Conservation (phyloP, 495 filamentous ascomycete genomes). For the Penicillium ucsense region DNA sequence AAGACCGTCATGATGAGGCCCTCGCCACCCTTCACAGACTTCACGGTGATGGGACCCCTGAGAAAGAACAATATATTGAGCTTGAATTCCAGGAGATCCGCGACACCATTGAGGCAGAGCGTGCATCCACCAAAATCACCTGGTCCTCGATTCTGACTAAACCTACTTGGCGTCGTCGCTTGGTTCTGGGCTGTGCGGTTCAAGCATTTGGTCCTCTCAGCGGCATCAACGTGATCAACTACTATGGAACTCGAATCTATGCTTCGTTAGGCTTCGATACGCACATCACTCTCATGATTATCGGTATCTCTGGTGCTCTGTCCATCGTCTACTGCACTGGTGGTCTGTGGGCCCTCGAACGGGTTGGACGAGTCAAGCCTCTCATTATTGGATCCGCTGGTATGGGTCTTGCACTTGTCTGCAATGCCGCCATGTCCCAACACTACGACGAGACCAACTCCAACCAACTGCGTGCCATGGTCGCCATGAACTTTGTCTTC, state of each 20-base stretch:
- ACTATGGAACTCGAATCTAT: conserved; percentile 48
- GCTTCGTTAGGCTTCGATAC: conserved; percentile 38
- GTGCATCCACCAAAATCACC: conserved; percentile 10
- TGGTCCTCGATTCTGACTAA: conserved; percentile 41
- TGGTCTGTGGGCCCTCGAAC: conserved; percentile 33
- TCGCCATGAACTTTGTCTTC: conserved; percentile 42
- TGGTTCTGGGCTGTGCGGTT: conserved; percentile 41
- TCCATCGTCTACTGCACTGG: conserved; percentile 25
- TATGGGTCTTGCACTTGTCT: conserved; percentile 35
- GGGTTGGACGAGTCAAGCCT: conserved; percentile 36
- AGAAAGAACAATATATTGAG: conserved; percentile 12
- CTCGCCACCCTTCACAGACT: conserved; percentile 12
- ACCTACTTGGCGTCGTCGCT: conserved; percentile 33
- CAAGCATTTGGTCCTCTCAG: conserved; percentile 44
- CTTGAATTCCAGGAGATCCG: conserved; percentile 20
- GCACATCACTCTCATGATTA: conserved; percentile 37
- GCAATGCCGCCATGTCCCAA: conserved; percentile 27
- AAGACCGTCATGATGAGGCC: conserved; percentile 55
- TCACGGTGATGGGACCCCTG: conserved; percentile 6
- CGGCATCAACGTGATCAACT: conserved; percentile 47
- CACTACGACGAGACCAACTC: conserved; percentile 13
- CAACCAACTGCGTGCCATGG: conserved; percentile 35
- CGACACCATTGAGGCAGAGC: conserved; percentile 12
- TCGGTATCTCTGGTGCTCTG: conserved; percentile 35
- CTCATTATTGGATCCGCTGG: conserved; percentile 31